Percentiles rank a stretch among this genome's conserved stretches.
phyloP scores from a whole-genome alignment of 2,329 filamentous ascomycete genomes.

The Paraconiothyrium sp. region DNA sequence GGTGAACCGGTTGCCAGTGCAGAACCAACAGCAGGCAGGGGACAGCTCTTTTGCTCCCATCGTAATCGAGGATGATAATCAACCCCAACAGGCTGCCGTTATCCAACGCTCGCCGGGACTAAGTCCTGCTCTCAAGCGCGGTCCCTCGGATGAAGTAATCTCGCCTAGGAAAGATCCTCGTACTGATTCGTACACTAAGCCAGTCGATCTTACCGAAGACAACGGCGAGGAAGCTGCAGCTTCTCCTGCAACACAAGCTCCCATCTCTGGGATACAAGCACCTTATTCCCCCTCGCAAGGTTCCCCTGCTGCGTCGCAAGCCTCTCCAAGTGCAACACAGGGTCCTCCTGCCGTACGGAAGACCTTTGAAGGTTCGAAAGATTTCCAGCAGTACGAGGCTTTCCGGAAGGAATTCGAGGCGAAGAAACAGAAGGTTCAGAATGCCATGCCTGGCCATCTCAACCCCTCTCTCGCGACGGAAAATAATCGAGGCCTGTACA shows the following conservation, averaged over 20 bases:
- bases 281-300: background rate
- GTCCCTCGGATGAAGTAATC: background rate
- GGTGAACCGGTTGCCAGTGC: background rate
- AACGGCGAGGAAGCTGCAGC: background rate
- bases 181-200: background rate
- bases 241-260: background rate
- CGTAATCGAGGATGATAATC: background rate
- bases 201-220: background rate
- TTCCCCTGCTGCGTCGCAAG: background rate
- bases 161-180: background rate
- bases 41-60: too few species aligned
- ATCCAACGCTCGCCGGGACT: background rate
- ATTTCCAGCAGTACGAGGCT: background rate
- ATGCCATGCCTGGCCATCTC: background rate
- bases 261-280: background rate
- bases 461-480: background rate
- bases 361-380: background rate
- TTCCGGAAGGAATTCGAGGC: too few species aligned
- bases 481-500: background rate
- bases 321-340: too few species aligned
- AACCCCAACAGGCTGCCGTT: background rate
- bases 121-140: conserved; percentile 2
- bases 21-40: background rate
- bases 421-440: too few species aligned
- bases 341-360: too few species aligned